These are phyloP conservation scores for Aspergillus novofumigatus DNA, from an alignment of 2,329 filamentous ascomycete genomes.

Conservation along the genomic window DNA sequence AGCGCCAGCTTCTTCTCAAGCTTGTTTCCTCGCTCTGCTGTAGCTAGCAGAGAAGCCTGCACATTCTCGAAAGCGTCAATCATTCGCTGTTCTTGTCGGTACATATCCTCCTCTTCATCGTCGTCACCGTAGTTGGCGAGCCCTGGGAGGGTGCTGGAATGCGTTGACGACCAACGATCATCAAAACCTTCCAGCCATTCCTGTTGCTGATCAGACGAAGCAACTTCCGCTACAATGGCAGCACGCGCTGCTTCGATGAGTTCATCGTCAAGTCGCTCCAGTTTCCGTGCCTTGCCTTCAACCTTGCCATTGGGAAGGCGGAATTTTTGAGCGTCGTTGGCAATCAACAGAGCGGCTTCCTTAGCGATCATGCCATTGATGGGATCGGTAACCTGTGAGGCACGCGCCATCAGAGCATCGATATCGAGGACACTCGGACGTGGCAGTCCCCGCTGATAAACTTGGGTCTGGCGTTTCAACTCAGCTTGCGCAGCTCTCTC, in stretches of 20 bases:
- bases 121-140: conserved; percentile 76
- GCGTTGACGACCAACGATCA: conserved; percentile 49
- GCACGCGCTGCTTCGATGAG: conserved; percentile 70
- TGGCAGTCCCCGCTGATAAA: conserved; percentile 81
- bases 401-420: conserved; percentile 60
- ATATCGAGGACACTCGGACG: conserved; percentile 71
- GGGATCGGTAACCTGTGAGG: conserved; percentile 58
- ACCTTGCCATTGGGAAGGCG: conserved; percentile 66
- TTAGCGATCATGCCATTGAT: conserved; percentile 66
- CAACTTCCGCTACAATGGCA: conserved; percentile 67
- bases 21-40: conserved; percentile 77
- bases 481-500: conserved; percentile 67
- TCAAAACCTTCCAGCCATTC: conserved; percentile 47
- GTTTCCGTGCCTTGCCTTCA: conserved; percentile 54
- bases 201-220: conserved; percentile 49
- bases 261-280: conserved; percentile 66
- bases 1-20: conserved; percentile 89
- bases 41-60: conserved; percentile 67
- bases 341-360: conserved; percentile 76
- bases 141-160: conserved; percentile 60
- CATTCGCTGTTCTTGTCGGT: conserved; percentile 55
- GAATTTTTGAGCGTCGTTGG: conserved; percentile 72
- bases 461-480: conserved; percentile 78
- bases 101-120: conserved; percentile 66
- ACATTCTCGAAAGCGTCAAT: conserved; percentile 69